Conservation (phyloP, 139 green algal genomes). For the Raphidocelis subcapitata region DNA sequence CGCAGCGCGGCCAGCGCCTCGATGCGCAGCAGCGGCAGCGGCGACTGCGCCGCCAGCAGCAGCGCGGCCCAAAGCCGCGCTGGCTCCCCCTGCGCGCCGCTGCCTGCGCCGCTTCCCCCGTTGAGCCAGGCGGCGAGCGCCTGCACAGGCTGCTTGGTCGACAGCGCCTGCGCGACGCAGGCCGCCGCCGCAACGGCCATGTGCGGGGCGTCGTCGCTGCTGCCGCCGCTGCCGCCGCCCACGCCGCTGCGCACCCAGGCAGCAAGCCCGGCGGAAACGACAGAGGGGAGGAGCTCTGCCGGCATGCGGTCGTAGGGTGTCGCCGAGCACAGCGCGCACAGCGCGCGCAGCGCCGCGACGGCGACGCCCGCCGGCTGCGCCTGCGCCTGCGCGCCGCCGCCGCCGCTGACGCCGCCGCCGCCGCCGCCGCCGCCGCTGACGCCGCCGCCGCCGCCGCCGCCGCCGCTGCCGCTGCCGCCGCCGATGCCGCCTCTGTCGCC, state of each 20-base stretch:
- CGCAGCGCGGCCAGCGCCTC: constrained; percentile 49
- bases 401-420: background rate
- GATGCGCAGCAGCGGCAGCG: constrained; percentile 31
- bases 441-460: constrained; percentile 47
- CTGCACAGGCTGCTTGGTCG: constrained; percentile 36
- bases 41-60: background rate
- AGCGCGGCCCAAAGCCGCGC: background rate
- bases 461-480: constrained; percentile 31
- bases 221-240: background rate
- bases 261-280: constrained; percentile 6
- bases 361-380: constrained; percentile 38
- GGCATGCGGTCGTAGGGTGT: constrained; percentile 65
- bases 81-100: background rate
- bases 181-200: constrained; percentile 31
- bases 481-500: background rate
- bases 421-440: background rate
- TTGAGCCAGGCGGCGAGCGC: constrained; percentile 27
- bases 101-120: constrained; percentile 12
- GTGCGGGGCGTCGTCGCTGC: background rate
- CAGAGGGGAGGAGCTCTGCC: constrained; percentile 38
- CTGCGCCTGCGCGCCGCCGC: background rate
- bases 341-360: constrained; percentile 42
- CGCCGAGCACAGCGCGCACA: constrained; percentile 48
- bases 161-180: constrained; percentile 51
- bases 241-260: background rate